Base-by-base conservation (phyloP, 179 eudicot genomes). In the Gypsophila paniculata region DNA sequence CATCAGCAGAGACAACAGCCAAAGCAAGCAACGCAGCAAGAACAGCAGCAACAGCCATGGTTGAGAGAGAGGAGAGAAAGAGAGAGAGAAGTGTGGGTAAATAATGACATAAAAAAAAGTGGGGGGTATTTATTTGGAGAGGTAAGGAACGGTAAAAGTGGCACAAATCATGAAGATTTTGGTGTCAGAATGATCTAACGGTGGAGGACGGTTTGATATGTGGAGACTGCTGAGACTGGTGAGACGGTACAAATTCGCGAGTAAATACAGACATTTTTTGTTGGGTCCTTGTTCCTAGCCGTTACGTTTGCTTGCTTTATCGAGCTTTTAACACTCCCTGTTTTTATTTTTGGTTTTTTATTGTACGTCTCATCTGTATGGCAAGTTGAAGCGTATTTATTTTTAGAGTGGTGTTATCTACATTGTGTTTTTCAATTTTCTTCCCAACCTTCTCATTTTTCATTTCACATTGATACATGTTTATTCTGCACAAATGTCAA, bases 111-210 rank as follows among this genome's bases (percentile, higher is more conserved):
- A 7, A 32, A 59, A 26, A 23, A 59, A 59, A 25, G 63, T 2
- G 10, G n/a, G 36, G 61, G 77, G 62, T 55, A 9, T 65, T 8
- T 46, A 74, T 26, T 26, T 5, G 26, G 42, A 39, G 39, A 44
- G 63, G 4, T 2, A 36, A 2, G 42, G 22, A 51, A 36, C 38
- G 32, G 15, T 26, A n/a, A n/a, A 22, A 26, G 48, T 8, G 14
- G 60, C 44, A 25, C 21, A 46, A 26, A 38, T 72, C 34, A 76
- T 69, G 66, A 69, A 70, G 72, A 58, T 63, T 65, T 42, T 10
- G 54, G n/a, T n/a, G 81, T 73, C 77, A 73, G 81, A 55, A 54
- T n/a, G 42, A 78, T 78, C 68, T 22, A 39, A 79, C 76, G 82
- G 82, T 71, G 62, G 53, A 59, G 59, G 74, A n/a, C n/a, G n/a